phyloP scores from a whole-genome alignment of 176 grass and related monocot species.

The Carex scoparia region DNA sequence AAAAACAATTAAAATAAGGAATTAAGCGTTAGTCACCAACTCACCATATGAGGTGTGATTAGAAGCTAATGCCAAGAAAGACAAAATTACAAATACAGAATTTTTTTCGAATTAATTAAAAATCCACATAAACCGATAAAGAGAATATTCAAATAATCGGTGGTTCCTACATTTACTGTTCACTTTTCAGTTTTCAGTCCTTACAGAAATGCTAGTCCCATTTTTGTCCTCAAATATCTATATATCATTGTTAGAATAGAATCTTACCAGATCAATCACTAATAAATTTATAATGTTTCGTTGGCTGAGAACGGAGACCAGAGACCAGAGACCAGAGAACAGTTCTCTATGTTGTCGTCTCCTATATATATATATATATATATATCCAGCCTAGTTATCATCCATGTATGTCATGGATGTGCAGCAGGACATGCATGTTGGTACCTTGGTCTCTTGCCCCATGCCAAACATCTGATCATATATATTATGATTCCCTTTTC shows the following conservation, averaged over 20 bases:
- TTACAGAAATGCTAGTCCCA: background rate
- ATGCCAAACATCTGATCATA: background rate
- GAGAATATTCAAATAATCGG: background rate
- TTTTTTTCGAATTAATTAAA: background rate
- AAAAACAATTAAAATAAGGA: background rate
- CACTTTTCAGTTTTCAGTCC: background rate
- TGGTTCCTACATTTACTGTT: background rate
- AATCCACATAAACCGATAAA: background rate
- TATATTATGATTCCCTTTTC: background rate
- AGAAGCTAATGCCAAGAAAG: conserved; percentile 1
- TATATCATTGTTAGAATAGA: background rate
- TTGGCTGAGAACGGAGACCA: background rate
- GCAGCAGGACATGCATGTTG: background rate
- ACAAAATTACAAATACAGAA: background rate
- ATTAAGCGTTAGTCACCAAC: background rate
- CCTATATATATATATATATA: background rate
- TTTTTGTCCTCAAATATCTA: background rate
- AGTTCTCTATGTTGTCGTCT: background rate
- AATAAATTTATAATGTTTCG: background rate
- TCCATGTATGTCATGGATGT: background rate
- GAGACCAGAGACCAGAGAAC: background rate
- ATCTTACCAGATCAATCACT: background rate
- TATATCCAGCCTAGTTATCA: background rate
- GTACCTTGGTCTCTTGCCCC: background rate
- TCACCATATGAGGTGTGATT: background rate